These are phyloP conservation scores for Leucocoprinus leucothites DNA, from an alignment of 768 basidiomycete genomes.

Conservation along the genomic window DNA sequence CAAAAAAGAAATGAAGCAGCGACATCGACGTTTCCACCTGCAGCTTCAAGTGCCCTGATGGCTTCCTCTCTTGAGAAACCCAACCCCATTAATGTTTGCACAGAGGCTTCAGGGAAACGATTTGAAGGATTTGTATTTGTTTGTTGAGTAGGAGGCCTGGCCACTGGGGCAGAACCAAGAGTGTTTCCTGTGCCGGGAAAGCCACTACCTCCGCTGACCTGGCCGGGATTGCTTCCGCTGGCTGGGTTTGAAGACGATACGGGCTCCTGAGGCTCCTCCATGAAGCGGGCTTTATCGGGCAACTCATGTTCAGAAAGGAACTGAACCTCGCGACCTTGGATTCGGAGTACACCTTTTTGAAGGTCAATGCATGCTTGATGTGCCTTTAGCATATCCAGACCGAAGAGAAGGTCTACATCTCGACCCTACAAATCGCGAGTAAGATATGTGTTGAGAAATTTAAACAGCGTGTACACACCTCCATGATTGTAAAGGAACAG, in stretches of 20 bases:
- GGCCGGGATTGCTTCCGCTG: background rate
- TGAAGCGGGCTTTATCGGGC: slow-evolving; percentile 67
- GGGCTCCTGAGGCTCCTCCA: slow-evolving; percentile 17
- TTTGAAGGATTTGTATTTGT: slow-evolving; percentile 14
- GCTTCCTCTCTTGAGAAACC: slow-evolving; percentile 80
- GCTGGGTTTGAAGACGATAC: slow-evolving; percentile 19
- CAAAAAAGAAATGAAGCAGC: slow-evolving; percentile 87
- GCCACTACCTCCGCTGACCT: background rate
- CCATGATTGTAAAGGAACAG: slow-evolving; percentile 94
- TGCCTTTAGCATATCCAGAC: slow-evolving; percentile 98
- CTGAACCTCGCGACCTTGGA: slow-evolving; percentile 82
- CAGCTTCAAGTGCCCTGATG: slow-evolving; percentile 69
- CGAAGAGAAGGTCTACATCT: slow-evolving; percentile 92
- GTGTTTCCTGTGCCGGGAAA: slow-evolving; percentile 75
- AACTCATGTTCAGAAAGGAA: slow-evolving; percentile 96
- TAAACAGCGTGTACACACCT: slow-evolving; percentile 44
- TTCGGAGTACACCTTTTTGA: slow-evolving; percentile 84
- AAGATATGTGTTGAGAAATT: background rate
- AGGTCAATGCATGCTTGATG: slow-evolving; percentile 97
- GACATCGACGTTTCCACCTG: slow-evolving; percentile 83
- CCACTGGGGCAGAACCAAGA: slow-evolving; percentile 43
- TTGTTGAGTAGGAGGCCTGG: slow-evolving; percentile 5
- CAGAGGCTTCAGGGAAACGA: slow-evolving; percentile 54
- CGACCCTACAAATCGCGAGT: slow-evolving; percentile 52
- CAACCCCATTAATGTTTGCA: slow-evolving; percentile 68